Base-by-base conservation (phyloP, 257 asterid species). In the Solanum chmielewskii region DNA sequence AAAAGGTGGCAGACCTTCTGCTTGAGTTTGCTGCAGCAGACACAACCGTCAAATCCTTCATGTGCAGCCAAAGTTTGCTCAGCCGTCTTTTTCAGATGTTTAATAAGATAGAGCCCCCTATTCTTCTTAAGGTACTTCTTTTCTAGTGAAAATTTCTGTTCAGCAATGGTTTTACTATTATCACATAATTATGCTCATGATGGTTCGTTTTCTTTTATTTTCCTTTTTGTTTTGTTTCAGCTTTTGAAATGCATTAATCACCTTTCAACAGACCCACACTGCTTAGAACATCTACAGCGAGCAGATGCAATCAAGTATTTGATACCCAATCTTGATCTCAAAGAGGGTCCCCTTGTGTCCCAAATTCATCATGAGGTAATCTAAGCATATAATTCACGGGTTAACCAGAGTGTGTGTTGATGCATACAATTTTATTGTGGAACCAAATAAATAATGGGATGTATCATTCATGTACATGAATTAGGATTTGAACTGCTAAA, bases 11-110 rank as follows among this genome's bases (percentile, higher is more conserved):
- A 33, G 99, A 97, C 91, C 99, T 97, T 90, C 91, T 97, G 52
- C 96, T 97, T 88, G 99, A 95, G 94, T 97, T 97, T 91, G 95
- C 99, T 89, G 95, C 95, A 44, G 98, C 98, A 77, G 99, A 96
- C 89, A 87, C 98, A 27, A 92, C 95, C n/a, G 99, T 97, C 52
- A 97, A 96, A 91, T 93, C 98, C 84, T 93, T 88, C 91, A 97
- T 97, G 99, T 97, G 99, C 87, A 95, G 98, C 93, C 99, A 95
- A 91, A 97, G 99, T 92, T 91, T 97, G 91, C 99, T 97, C 82
- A 95, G 95, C 88, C 99, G 99, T 83, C 97, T 96, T 89, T 96
- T 96, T 90, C 98, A 96, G 94, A 97, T 97, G 98, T 97, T 97
- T 87, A 97, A 97, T 91, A 97, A 94, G 93, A 93, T 93, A 87